Conservation (phyloP, 306 rosid genomes). For the Vicia sativa region DNA sequence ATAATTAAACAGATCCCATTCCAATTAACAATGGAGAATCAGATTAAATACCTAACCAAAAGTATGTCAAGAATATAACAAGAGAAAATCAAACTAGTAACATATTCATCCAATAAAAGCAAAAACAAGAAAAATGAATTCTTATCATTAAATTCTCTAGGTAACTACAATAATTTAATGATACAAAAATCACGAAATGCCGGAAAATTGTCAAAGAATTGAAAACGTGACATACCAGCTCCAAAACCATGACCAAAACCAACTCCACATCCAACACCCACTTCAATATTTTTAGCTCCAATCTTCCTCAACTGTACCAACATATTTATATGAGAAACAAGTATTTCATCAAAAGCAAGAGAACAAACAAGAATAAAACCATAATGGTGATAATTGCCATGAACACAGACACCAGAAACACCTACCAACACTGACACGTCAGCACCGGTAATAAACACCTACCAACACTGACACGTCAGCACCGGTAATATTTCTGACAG, state of each 20-base stretch:
- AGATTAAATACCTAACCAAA: neutral
- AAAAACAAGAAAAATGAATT: neutral
- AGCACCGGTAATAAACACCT: too few relatives aligned
- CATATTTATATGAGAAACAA: neutral
- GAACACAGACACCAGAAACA: too few relatives aligned
- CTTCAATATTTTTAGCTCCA: slow-evolving; percentile 85
- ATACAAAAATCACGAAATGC: neutral
- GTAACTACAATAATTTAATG: neutral
- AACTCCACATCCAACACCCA: slow-evolving; percentile 92
- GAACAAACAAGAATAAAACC: neutral
- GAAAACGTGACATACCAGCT: slow-evolving; percentile 61
- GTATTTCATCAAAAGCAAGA: slow-evolving; percentile 3
- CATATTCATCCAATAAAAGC: neutral
- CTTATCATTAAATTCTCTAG: neutral
- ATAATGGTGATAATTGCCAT: slow-evolving; percentile 14
- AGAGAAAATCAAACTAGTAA: slow-evolving; percentile 3
- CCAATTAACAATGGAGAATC: neutral
- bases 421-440: too few relatives aligned
- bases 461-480: too few relatives aligned
- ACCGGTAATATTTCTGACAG: too few relatives aligned
- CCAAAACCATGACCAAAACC: slow-evolving; percentile 99
- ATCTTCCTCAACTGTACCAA: slow-evolving; percentile 71
- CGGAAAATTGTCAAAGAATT: neutral
- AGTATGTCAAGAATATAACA: neutral
- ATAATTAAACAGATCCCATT: slow-evolving; percentile 8